Base-by-base conservation (phyloP, 148 eudicot genomes). In the Selenicereus undatus region DNA sequence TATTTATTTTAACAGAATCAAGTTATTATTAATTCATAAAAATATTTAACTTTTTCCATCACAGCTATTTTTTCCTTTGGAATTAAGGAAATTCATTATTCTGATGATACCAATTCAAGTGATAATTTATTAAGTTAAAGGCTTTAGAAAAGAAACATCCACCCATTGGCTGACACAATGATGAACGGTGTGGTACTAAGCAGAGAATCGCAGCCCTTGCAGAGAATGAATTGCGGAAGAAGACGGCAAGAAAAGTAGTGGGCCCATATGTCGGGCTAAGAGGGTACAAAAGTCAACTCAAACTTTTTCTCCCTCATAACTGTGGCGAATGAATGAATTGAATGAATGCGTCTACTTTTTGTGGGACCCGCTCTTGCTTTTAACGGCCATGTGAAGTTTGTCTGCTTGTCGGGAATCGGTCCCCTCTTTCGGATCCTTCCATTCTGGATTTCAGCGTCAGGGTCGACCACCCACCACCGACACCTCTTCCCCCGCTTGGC, bases 381-480 rank as follows among this genome's bases (percentile, higher is more conserved):
- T 10, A 11, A 39, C 26, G 51, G 27, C 52, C 75, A 72, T 72
- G 75, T 72, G 75, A 72, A 72, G 0, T 0, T 42, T 72, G 75
- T 72, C 75, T 17, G 27, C 21, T 72, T 42, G 75, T 72, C 75
- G 50, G 51, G 52, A 7, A 10, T 4, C 52, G 27, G 75, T 72
- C 27, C 26, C 75, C 24, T 71, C 27, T 42, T 72, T 71, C 74
- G 74, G 74, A 71, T 71, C 74, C 74, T 72, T 36, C 75, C 50
- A 42, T 72, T 42, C 29, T 72, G 50, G 51, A 42, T 72, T 72
- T 72, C 75, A 42, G 75, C 48, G 75, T 72, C 52, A 51, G 75
- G 16, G 29, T 42, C 27, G 51, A 72, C 14, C 42, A 32, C 42
- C 24, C 9, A 4, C 45, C 48, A 71, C 74, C 74, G 74, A 72